phyloP scores from a whole-genome alignment of 768 basidiomycete species.

The Daedaleopsis sinensis region DNA sequence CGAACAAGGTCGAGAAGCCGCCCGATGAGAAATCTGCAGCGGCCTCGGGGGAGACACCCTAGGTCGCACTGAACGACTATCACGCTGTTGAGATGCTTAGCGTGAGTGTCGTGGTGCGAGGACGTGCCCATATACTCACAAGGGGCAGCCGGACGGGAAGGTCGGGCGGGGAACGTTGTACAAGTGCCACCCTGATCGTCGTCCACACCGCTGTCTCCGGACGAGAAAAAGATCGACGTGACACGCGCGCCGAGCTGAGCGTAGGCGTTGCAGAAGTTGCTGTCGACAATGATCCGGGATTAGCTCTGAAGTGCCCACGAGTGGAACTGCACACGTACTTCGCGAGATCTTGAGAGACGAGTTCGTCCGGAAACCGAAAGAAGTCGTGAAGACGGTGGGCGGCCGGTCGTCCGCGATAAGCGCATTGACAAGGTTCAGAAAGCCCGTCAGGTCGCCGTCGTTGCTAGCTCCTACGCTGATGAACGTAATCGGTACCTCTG shows the following conservation, averaged over 20 bases:
- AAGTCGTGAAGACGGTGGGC: background rate
- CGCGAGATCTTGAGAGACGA: background rate
- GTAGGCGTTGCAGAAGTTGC: constrained; percentile 31
- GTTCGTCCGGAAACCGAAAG: background rate
- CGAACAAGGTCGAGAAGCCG: constrained; percentile 41
- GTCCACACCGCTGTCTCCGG: constrained; percentile 35
- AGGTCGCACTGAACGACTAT: constrained; percentile 41
- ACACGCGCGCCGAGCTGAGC: constrained; percentile 34
- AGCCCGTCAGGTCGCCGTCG: constrained; percentile 34
- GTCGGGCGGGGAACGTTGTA: constrained; percentile 33
- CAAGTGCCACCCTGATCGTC: no score
- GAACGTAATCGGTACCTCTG: constrained; percentile 20
- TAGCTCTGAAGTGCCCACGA: no score
- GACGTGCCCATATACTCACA: constrained; percentile 19
- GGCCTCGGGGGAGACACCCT: constrained; percentile 30
- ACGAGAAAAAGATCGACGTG: constrained; percentile 34
- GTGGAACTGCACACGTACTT: background rate
- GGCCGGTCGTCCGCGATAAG: background rate
- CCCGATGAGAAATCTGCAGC: constrained; percentile 37
- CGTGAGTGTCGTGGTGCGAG: background rate
- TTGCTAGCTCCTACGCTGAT: constrained; percentile 8
- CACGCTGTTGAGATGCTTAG: constrained; percentile 24
- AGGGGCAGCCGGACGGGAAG: constrained; percentile 35
- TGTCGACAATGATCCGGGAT: background rate
- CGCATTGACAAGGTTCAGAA: constrained; percentile 28